Base-by-base conservation (phyloP, 2,329 filamentous ascomycete species). In the Cordyceps pruinosa region DNA sequence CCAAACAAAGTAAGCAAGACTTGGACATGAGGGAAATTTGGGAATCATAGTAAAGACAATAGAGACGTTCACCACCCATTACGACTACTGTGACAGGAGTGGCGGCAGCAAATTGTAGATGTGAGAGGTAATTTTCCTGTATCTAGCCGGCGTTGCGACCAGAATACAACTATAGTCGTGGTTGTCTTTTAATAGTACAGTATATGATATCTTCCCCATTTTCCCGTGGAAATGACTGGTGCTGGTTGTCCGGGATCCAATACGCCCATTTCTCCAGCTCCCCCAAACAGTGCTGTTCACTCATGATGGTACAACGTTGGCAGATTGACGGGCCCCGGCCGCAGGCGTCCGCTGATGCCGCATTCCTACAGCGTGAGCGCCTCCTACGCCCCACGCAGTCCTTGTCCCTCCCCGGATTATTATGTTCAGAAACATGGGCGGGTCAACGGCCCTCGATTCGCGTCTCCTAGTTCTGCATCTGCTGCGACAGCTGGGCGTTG, bases 401-500 rank as follows among this genome's bases (percentile, higher is more conserved):
- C 34, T 25, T 23, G 17, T 41, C 10, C 8, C 13, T 30, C 13
- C 34, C 35, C 30, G 23, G 9, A 26, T 35, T 57, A 45, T 56
- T 42, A 37, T 53, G 45, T 47, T 52, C 56, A 57, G 10, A 44
- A 42, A n/a, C 5, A 15, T 26, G 15, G 32, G 8, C 2, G 17
- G 17, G 4, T n/a, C 2, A 12, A 12, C 10, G 17, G 17, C 26
- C 17, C n/a, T 41, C n/a, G n/a, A n/a, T 32, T 32, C 15, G 10
- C 23, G 9, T 10, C 32, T 19, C 63, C 67, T 75, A 77, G 67
- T 74, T 75, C 65, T 74, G 73, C 75, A 79, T 75, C 67, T 74
- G 72, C 67, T 81, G 76, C 66, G 75, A 73, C 61, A 79, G 77
- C 77, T 85, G 82, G 66, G 81, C 78, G 62, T 85, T 86, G 69